Evolutionary conservation across 257 asterid species (phyloP), one percentile per base, ranked within the genome.

Genomic region (Lycium barbarum): DNA sequence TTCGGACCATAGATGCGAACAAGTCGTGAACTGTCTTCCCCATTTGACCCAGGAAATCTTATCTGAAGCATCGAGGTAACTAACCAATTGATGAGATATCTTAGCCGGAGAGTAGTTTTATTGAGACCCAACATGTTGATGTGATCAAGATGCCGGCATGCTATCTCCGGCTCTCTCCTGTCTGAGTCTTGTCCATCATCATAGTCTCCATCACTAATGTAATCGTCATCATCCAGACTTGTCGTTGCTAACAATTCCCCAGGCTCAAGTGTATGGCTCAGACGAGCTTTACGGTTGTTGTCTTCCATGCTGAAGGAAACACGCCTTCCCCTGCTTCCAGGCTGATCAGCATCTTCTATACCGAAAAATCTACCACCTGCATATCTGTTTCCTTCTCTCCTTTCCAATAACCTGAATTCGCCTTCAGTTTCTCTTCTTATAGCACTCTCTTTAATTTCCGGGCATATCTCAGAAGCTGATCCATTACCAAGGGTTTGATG

Each of bases 361-460:
- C 99, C 95, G 33, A 95, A 95, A 82, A 97, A 91, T 88, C 98
- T 91, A 22, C 97, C 96, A 36, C 94, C 98, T 3, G 92, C 93
- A 58, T 85, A 90, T 89, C 95, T 90, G 86, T 91, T 95, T 80
- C 93, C 89, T 86, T 97, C 98, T 57, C 99, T 93, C 93, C 98
- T 92, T 86, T 93, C 99, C 65, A 95, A 89, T 47, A 97, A 88
- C 85, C 99, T 88, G 88, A 95, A 97, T 59, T 94, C 99, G 14
- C 99, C 99, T 88, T 95, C 99, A 10, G 98, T 95, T 89, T 97
- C 99, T 87, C 99, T 89, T 88, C 98, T 92, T 88, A 97, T 95
- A 22, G 98, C 97, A 84, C 97, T 96, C 88, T 93, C 99, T 89
- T 94, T 96, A 26, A 89, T 67, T 87, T 93, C 99, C 3, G 87